phyloP scores from a whole-genome alignment of 805 yeast genomes.

The Pichia exigua region DNA sequence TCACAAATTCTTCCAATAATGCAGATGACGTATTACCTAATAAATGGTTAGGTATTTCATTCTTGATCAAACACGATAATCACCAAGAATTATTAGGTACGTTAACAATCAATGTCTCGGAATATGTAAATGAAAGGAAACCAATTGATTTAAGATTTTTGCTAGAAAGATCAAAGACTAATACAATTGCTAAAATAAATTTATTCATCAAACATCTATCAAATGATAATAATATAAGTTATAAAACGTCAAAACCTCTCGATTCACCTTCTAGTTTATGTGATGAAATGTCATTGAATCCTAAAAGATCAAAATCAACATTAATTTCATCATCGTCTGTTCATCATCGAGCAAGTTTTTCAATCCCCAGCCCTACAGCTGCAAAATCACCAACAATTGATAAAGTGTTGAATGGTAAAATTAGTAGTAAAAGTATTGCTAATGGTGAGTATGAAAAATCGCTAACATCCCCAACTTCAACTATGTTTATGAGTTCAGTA shows the following conservation, averaged over 20 bases:
- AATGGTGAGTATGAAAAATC: neutral
- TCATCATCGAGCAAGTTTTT: neutral
- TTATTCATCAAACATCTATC: constrained; percentile 26
- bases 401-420: neutral
- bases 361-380: neutral
- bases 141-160: constrained; percentile 55
- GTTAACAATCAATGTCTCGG: constrained; percentile 61
- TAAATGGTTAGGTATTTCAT: constrained; percentile 35
- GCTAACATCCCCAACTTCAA: neutral
- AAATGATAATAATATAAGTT: neutral
- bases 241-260: neutral
- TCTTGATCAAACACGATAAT: constrained; percentile 28
- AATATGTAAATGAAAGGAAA: constrained; percentile 51
- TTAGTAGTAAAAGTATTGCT: neutral
- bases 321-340: neutral
- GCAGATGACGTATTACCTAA: constrained; percentile 32
- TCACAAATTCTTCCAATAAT: constrained; percentile 28
- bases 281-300: neutral
- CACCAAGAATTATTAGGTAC: constrained; percentile 52
- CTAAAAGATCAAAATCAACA: neutral
- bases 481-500: neutral
- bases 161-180: constrained; percentile 71
- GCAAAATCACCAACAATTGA: neutral
- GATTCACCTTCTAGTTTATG: neutral
- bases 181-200: constrained; percentile 63